These are phyloP conservation scores for Meredithiella fracta DNA, from an alignment of 2,329 filamentous ascomycete genomes.

Conservation along the genomic window DNA sequence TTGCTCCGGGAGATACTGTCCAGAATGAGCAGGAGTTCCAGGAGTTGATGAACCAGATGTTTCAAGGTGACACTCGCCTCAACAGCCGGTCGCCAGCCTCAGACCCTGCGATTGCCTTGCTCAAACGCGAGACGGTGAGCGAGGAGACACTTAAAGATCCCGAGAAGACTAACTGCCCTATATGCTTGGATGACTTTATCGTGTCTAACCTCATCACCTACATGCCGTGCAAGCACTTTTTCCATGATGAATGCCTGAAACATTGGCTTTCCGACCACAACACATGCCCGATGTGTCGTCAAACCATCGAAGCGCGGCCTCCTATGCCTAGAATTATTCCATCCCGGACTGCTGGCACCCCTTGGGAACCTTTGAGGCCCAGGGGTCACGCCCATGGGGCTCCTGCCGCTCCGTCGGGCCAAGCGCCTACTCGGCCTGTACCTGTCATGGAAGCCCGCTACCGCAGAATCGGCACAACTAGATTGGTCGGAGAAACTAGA, in stretches of 20 bases:
- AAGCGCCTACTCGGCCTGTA: too few species aligned
- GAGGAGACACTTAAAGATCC: slow-evolving; percentile 41
- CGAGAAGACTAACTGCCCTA: slow-evolving; percentile 58
- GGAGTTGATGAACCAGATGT: too few species aligned
- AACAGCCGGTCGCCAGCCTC: slow-evolving; percentile 41
- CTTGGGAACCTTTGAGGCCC: not conserved
- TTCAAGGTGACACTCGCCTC: too few species aligned
- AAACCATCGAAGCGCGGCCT: slow-evolving; percentile 29
- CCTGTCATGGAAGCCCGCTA: too few species aligned
- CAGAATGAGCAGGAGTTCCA: slow-evolving; percentile 71
- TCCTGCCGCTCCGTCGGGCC: too few species aligned
- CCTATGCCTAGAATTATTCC: not conserved
- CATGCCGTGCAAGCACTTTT: slow-evolving; percentile 86
- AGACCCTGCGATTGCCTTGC: slow-evolving; percentile 51
- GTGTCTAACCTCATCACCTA: slow-evolving; percentile 57
- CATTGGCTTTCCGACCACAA: slow-evolving; percentile 83
- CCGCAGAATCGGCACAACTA: too few species aligned
- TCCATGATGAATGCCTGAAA: slow-evolving; percentile 66
- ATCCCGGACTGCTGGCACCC: not conserved
- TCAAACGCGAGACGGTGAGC: slow-evolving; percentile 57
- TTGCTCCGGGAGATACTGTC: slow-evolving; percentile 55
- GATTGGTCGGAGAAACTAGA: too few species aligned
- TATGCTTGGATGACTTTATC: slow-evolving; percentile 78
- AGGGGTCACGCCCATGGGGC: too few species aligned
- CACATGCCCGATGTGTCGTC: slow-evolving; percentile 72